Conservation (phyloP, 495 filamentous ascomycete genomes). For the Tuber aestivum region DNA sequence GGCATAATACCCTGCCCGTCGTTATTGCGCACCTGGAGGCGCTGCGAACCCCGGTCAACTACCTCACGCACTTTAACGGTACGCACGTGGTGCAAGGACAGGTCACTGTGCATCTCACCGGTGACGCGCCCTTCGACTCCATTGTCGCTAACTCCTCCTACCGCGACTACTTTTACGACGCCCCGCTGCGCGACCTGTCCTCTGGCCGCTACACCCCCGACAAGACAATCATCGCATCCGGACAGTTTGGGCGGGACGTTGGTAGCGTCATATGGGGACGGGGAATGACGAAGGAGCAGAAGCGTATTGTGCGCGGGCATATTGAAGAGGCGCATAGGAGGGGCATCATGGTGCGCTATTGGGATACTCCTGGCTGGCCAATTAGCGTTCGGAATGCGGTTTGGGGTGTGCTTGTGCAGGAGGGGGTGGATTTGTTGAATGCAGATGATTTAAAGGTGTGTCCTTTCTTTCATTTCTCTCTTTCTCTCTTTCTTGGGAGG, state of each 20-base stretch:
- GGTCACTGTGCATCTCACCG: constrained; percentile 74
- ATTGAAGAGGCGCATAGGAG: constrained; percentile 64
- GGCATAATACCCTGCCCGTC: constrained; percentile 49
- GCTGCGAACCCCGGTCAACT: constrained; percentile 58
- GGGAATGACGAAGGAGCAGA: constrained; percentile 50
- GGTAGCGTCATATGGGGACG: constrained; percentile 48
- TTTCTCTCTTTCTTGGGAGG: constrained; percentile 48
- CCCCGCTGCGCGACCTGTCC: constrained; percentile 47
- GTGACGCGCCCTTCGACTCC: constrained; percentile 65
- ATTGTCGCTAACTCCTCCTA: constrained; percentile 50
- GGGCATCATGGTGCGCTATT: constrained; percentile 72
- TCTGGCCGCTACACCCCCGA: constrained; percentile 20
- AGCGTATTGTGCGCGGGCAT: constrained; percentile 58
- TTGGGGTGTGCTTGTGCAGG: constrained; percentile 65
- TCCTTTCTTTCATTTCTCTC: constrained; percentile 34
- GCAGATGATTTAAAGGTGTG: constrained; percentile 63
- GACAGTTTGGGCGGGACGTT: constrained; percentile 44
- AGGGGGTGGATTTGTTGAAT: constrained; percentile 70
- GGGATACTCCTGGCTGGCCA: constrained; percentile 73
- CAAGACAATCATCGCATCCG: constrained; percentile 44
- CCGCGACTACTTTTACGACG: constrained; percentile 48
- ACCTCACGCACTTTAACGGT: constrained; percentile 55
- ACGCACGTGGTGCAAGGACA: constrained; percentile 49
- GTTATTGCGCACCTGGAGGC: constrained; percentile 61
- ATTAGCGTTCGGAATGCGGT: constrained; percentile 64